Conservation (phyloP, 2,329 filamentous ascomycete genomes). For the Cladosporium sp. region DNA sequence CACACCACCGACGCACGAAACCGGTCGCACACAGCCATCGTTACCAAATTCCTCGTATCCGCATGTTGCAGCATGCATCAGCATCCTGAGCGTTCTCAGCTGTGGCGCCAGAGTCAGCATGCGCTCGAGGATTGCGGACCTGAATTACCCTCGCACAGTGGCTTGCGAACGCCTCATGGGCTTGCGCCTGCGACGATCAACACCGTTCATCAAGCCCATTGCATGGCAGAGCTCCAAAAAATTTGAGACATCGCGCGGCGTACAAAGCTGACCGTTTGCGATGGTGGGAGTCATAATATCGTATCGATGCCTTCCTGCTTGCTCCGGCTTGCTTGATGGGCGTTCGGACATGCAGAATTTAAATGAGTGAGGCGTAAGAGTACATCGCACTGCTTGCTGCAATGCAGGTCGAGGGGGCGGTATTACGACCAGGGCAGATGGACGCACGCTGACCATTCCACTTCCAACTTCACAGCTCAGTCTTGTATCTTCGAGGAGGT, state of each 20-base stretch:
- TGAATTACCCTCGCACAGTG: not conserved
- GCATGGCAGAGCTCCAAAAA: not conserved
- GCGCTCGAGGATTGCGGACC: not conserved
- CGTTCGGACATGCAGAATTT: not conserved
- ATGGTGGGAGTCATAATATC: not conserved
- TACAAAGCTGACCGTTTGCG: not conserved
- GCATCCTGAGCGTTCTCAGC: not conserved
- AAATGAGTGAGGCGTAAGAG: not conserved
- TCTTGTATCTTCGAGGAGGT: not conserved
- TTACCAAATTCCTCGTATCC: not conserved
- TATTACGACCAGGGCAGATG: not conserved
- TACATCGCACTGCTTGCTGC: not conserved
- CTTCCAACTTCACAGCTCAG: not conserved
- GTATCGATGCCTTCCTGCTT: not conserved
- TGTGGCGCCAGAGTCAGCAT: constrained; percentile 3
- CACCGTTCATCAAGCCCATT: not conserved
- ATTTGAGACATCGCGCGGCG: not conserved
- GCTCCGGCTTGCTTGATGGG: not conserved
- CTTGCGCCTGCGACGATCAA: not conserved
- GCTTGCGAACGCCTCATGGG: not conserved
- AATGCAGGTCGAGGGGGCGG: not conserved
- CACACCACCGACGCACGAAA: not conserved
- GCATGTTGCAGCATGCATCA: not conserved
- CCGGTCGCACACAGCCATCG: not conserved
- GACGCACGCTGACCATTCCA: not conserved